Conservation (phyloP, 2,329 filamentous ascomycete genomes). For the Arthrobotrys megalospora region DNA sequence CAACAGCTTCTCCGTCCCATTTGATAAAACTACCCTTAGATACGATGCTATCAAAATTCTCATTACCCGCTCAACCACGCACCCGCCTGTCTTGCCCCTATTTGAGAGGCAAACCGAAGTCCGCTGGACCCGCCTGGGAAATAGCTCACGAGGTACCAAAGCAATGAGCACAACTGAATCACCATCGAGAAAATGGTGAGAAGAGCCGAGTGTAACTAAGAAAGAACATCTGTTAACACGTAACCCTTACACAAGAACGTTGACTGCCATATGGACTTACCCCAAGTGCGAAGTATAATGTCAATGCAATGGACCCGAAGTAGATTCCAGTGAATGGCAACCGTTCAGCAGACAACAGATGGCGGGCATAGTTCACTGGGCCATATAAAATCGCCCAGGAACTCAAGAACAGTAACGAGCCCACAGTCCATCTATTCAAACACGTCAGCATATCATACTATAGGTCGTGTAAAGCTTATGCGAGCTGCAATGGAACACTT, state of each 20-base stretch:
- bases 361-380: conserved; percentile 83
- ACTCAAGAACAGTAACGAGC: conserved; percentile 87
- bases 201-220: conserved; percentile 83
- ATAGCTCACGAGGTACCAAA: conserved; percentile 97
- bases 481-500: conserved; percentile 71
- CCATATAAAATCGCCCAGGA: conserved; percentile 98
- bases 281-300: conserved; percentile 90
- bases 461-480: conserved; percentile 17
- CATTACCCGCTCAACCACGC: conserved; percentile 86
- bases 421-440: conserved; percentile 88
- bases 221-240: conserved; percentile 62
- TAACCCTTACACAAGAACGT: conserved; percentile 48
- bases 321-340: conserved; percentile 94
- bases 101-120: conserved; percentile 85
- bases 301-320: conserved; percentile 91
- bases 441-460: conserved; percentile 50
- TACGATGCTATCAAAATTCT: not conserved
- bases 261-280: conserved; percentile 74
- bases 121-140: conserved; percentile 96
- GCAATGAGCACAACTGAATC: conserved; percentile 83
- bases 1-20: not conserved
- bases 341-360: conserved; percentile 86
- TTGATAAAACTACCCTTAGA: not conserved
- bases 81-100: conserved; percentile 85
- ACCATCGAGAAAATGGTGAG: conserved; percentile 88